Evolutionary conservation across 2,329 filamentous ascomycete species (phyloP), one percentile per base, ranked within the genome.

Genomic region (Pseudocercospora macadamiae): DNA sequence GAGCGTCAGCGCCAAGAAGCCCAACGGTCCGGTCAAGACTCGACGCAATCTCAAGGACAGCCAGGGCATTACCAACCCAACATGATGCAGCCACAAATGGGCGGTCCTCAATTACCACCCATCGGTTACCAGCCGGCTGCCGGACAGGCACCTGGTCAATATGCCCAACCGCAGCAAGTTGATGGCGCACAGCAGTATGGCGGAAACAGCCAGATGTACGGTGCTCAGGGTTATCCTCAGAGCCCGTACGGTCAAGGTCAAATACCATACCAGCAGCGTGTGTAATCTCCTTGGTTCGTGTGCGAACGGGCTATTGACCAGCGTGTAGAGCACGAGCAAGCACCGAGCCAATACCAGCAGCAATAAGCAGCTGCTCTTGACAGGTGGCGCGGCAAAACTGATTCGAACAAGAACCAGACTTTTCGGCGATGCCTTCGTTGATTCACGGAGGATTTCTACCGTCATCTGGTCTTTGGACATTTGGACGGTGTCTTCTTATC

Each of bases 1-100:
- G 93, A 97, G 72, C 84, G 88, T 65, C 83, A 87, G 63, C 89
- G 93, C 57, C 87, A 87, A 75, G 84, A 84, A 26, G 87, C 82
- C 58, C 80, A 77, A 8, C 81, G 67, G 47, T 79, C 83, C 51
- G 82, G 83, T 48, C 77, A 81, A 23, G 85, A 87, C 66, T 73
- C 79, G 73, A 61, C 66, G 34, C 72, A 72, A 57, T 47, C 80
- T 76, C 74, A 86, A 77, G 73, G 83, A 58, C 78, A 75, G 54
- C 71, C 77, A 44, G 76, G 66, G 66, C 78, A 72, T 73, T 80
- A 76, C 73, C 76, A 66, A 54, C 66, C 66, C 37, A 73, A 76
- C 59, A 77, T 79, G 63, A 74, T 74, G 77, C 75, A 76, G 60
- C 77, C 76, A n/a, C 74, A 76, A 54, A 76, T 77, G 65, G 74